Base-by-base conservation (phyloP, 768 basidiomycete genomes). In the Omphalotus guepiniiformis region DNA sequence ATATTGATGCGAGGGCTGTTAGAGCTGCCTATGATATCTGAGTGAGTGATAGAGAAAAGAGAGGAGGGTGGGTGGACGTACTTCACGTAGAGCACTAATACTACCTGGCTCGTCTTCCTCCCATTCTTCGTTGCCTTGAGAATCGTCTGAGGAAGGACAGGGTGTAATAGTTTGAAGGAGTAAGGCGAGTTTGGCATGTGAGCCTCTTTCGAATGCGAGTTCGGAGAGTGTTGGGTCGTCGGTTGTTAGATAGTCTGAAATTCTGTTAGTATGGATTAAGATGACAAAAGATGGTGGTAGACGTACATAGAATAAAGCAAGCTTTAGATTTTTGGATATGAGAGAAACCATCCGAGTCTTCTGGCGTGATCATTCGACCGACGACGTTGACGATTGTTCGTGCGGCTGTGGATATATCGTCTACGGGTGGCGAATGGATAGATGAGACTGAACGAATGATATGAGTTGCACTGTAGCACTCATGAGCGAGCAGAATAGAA, bases 21-120 rank as follows among this genome's bases (percentile, higher is more conserved):
- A 96, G 67, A 0, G 80, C 75, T 9, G 83, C 89, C 72, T 91
- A 86, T n/a, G n/a, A n/a, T n/a, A n/a, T n/a, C n/a, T n/a, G n/a
- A n/a, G n/a, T n/a, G n/a, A n/a, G n/a, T n/a, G n/a, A n/a, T n/a
- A n/a, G n/a, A n/a, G n/a, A n/a, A n/a, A n/a, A n/a, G n/a, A n/a
- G n/a, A n/a, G n/a, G n/a, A n/a, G n/a, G n/a, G n/a, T n/a, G n/a
- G n/a, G n/a, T n/a, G n/a, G n/a, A n/a, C n/a, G n/a, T n/a, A n/a
- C n/a, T n/a, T n/a, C n/a, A 47, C 87, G 75, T n/a, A 90, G 61
- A 8, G 68, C 55, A 3, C 74, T 73, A 3, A 75, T 56, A 43
- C 70, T 75, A 49, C 83, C 83, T 0, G 85, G 77, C 58, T 87
- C 83, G 26, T 85, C 85, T 45, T 83, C 79, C n/a, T 82, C 82